Evolutionary conservation across 2,329 filamentous ascomycete species (phyloP), one percentile per base, ranked within the genome.

Genomic region (Curvularia sp.): DNA sequence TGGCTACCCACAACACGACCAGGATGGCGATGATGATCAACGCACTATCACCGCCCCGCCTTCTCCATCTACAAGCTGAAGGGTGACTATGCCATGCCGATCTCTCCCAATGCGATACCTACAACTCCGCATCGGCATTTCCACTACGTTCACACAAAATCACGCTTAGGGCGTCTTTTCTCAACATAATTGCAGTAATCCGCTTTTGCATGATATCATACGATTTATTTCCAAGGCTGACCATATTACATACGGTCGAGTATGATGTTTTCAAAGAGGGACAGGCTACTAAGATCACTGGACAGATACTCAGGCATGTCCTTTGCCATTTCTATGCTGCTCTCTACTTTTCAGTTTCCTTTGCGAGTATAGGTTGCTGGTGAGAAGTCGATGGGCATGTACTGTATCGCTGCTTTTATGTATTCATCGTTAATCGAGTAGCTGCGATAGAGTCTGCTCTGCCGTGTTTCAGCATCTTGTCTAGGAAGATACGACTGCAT

Each of bases 31-130:
- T 58, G 74, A 77, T 54, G 74, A 77, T 52, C 65, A 74, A 42
- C 72, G 74, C 36, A 77, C 74, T 5, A 64, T 77, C 53, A 76
- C 74, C 15, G 74, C 74, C 55, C 73, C 74, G 9, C 74, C 74
- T 38, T 77, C 74, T 9, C 74, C 74, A 55, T 69, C 71, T 54
- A 69, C 68, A 5, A 65, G 63, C 55, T 76, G 62, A 64, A 43
- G 36, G 55, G 47, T 30, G 23, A 32, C 41, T 21, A 28, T 13
- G 34, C 25, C 10, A 34, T 39, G 32, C n/a, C 39, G 19, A 53
- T n/a, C n/a, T 54, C 15, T 23, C 34, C 18, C 27, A 25, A 48
- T 21, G 49, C 52, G 36, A 50, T 27, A n/a, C 49, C 36, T 34
- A 34, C 53, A 19, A 47, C 48, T 39, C 52, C 42, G 45, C 38